Evolutionary conservation across 805 yeast genomes (phyloP).

Genomic region (Metschnikowia santaceciliae): DNA sequence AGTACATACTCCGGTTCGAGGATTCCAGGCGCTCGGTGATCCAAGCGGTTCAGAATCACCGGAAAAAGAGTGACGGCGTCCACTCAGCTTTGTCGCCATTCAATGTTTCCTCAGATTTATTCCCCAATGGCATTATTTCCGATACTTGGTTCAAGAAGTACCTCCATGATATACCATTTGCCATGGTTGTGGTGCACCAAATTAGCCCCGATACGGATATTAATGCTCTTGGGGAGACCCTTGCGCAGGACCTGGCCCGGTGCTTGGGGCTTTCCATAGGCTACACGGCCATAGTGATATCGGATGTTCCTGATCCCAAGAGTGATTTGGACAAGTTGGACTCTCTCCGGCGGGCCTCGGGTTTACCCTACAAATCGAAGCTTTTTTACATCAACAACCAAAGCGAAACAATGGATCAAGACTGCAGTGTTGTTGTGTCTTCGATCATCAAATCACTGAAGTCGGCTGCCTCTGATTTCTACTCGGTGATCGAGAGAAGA

Average conservation of each 20-base stretch:
- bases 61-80: conserved; percentile 4
- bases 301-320: conserved; percentile 10
- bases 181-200: conserved; percentile 20
- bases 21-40: conserved; percentile 5
- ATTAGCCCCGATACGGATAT: conserved; percentile 11
- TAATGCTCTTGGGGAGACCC: conserved; percentile 12
- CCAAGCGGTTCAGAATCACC: conserved; percentile 5
- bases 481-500: conserved; percentile 27
- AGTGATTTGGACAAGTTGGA: conserved; percentile 23
- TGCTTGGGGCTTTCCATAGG: conserved; percentile 9
- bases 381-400: conserved; percentile 19
- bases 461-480: conserved; percentile 30
- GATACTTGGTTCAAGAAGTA: conserved; percentile 36
- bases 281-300: conserved; percentile 25
- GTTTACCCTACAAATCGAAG: conserved; percentile 29
- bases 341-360: conserved; percentile 25
- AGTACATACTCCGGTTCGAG: conserved; percentile 24
- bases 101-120: conserved; percentile 25
- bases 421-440: conserved; percentile 28
- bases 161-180: conserved; percentile 28
- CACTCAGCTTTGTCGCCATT: conserved; percentile 39
- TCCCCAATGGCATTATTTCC: conserved; percentile 28
- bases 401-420: conserved; percentile 19
- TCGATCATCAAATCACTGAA: conserved; percentile 30
- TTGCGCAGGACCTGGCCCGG: conserved; percentile 10